phyloP scores from a whole-genome alignment of 2,329 filamentous ascomycete species.

The Fusarium aywerte region DNA sequence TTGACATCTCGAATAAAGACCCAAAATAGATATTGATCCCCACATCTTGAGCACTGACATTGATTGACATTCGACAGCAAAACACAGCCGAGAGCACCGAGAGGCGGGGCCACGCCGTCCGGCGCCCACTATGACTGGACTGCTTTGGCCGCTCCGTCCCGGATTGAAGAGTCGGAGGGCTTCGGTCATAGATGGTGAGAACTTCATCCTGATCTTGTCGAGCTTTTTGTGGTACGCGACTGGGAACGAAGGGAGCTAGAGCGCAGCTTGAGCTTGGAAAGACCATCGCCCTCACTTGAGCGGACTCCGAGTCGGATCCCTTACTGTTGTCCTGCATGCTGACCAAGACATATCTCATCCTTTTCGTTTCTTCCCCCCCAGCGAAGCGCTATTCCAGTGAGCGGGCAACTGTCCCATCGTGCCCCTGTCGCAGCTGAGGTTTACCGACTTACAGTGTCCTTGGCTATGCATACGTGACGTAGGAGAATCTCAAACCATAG shows the following conservation, averaged over 20 bases:
- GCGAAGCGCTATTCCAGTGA: neutral
- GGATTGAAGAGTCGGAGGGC: slow-evolving; percentile 19
- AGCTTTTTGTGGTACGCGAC: slow-evolving; percentile 11
- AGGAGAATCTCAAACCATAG: slow-evolving; percentile 24
- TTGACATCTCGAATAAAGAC: slow-evolving; percentile 32
- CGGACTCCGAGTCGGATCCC: neutral
- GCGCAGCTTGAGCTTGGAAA: neutral
- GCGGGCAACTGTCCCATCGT: neutral
- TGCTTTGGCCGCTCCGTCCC: slow-evolving; percentile 33
- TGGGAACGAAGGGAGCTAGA: neutral
- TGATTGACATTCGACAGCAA: slow-evolving; percentile 2
- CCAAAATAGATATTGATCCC: slow-evolving; percentile 43
- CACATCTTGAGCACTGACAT: slow-evolving; percentile 30
- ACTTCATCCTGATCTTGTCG: slow-evolving; percentile 5
- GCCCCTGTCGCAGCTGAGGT: slow-evolving; percentile 32
- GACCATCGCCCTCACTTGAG: neutral
- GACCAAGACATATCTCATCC: slow-evolving; percentile 11
- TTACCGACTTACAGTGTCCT: slow-evolving; percentile 23
- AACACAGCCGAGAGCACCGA: slow-evolving; percentile 31
- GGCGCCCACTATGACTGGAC: slow-evolving; percentile 21
- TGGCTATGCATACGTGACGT: slow-evolving; percentile 39
- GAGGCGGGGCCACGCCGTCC: slow-evolving; percentile 35
- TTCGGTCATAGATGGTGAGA: slow-evolving; percentile 28
- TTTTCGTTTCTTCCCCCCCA: neutral
- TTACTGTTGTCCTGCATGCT: slow-evolving; percentile 7